Conservation (phyloP, 352 stramenopile genomes). For the Phytopythium cucurbitacearum region DNA sequence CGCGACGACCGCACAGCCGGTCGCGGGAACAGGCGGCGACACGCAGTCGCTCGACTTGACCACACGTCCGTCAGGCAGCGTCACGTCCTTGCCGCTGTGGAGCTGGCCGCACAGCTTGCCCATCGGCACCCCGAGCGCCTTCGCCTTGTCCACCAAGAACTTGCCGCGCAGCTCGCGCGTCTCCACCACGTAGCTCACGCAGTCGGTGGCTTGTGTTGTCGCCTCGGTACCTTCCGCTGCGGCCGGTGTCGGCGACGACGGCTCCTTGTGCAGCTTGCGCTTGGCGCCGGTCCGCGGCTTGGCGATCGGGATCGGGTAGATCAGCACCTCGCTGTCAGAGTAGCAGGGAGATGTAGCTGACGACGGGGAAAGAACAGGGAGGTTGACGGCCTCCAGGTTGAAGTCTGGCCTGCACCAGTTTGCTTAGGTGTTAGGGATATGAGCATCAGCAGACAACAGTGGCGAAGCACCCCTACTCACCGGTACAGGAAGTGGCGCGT, state of each 20-base stretch:
- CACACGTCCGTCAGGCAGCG: constrained; percentile 50
- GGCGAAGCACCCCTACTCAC: constrained; percentile 2
- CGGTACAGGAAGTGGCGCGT: constrained; percentile 85
- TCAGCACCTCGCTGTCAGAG: constrained; percentile 51
- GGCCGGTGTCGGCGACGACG: constrained; percentile 2
- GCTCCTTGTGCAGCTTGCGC: constrained; percentile 45
- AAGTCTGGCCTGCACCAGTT: constrained; percentile 30
- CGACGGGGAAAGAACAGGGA: constrained; percentile 4
- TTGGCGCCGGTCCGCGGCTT: constrained; percentile 37
- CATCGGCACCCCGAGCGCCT: constrained; percentile 67
- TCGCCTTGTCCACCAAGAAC: constrained; percentile 70
- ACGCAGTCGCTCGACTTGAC: constrained; percentile 71
- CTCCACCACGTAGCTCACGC: constrained; percentile 73
- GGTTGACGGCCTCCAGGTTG: constrained; percentile 39
- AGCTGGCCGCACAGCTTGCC: constrained; percentile 74
- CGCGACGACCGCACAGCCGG: constrained; percentile 43
- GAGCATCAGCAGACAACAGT: background rate
- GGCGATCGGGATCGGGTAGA: constrained; percentile 35
- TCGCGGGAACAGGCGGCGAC: constrained; percentile 48
- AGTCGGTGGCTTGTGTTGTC: constrained; percentile 21
- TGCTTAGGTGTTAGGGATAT: background rate
- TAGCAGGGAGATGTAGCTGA: constrained; percentile 22
- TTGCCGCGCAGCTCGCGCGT: constrained; percentile 71
- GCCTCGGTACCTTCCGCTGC: background rate
- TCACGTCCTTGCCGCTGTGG: constrained; percentile 77